A percentile compares a stretch with the other conserved stretches of the same genome.
These are phyloP conservation scores for Crucihimalaya himalaica DNA, from an alignment of 345 rosid genomes.

Conservation along the genomic window DNA sequence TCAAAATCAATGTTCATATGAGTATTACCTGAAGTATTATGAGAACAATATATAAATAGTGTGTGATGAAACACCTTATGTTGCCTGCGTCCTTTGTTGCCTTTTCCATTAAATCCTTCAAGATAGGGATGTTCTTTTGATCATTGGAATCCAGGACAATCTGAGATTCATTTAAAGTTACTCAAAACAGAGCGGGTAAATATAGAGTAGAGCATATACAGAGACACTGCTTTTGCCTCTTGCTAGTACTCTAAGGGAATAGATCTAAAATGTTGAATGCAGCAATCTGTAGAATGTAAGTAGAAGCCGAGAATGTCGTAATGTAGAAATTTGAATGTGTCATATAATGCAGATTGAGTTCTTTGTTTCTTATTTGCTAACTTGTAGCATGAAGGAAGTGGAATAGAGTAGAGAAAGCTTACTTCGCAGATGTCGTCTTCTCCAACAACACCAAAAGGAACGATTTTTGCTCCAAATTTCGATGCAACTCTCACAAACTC, in stretches of 20 bases:
- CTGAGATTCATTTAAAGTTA: slow-evolving; percentile 40
- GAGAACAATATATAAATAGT: background rate
- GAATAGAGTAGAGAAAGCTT: slow-evolving; percentile 24
- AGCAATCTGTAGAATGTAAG: background rate
- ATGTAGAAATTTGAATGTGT: too few relatives aligned
- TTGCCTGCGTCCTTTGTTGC: slow-evolving; percentile 42
- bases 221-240: background rate
- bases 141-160: slow-evolving; percentile 64
- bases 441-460: slow-evolving; percentile 84
- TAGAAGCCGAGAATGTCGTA: too few relatives aligned
- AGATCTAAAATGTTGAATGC: too few relatives aligned
- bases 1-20: slow-evolving; percentile 16
- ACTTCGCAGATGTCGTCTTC: slow-evolving; percentile 75
- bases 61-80: slow-evolving; percentile 48
- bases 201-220: background rate
- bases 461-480: slow-evolving; percentile 76
- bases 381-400: background rate
- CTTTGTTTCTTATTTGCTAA: background rate
- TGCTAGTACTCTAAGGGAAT: background rate
- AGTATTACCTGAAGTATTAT: background rate
- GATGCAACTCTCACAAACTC: slow-evolving; percentile 91
- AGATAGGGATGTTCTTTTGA: slow-evolving; percentile 62
- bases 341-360: background rate
- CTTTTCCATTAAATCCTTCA: slow-evolving; percentile 43
- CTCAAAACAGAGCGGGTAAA: background rate